Percentiles rank a stretch among this genome's conserved stretches.
Evolutionary conservation across 192 early-diverging fungal genomes (phyloP).

Genomic region (Coemansia sp.): DNA sequence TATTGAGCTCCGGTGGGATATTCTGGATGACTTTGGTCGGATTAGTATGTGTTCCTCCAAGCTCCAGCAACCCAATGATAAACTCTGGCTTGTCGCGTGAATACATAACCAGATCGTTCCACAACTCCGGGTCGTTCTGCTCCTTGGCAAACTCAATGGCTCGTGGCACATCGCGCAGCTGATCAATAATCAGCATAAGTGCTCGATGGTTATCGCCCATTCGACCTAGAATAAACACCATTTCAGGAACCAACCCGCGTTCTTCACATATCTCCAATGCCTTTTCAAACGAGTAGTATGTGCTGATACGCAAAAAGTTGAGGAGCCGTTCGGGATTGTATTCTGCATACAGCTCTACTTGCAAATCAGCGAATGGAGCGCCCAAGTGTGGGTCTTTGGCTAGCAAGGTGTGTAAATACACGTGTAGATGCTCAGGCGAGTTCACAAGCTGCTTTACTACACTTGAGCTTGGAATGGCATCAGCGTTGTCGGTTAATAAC

Average conservation of each 20-base stretch:
- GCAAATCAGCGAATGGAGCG: conserved; percentile 70
- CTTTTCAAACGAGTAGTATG: conserved; percentile 73
- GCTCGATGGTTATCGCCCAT: conserved; percentile 96
- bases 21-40: conserved; percentile 75
- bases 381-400: conserved; percentile 55
- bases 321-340: conserved; percentile 73
- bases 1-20: conserved; percentile 76
- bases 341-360: conserved; percentile 90
- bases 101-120: conserved; percentile 93
- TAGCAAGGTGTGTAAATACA: conserved; percentile 93
- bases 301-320: conserved; percentile 80
- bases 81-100: conserved; percentile 97
- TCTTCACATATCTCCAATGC: conserved; percentile 73
- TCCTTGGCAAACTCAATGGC: conserved; percentile 99
- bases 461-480: conserved; percentile 66
- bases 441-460: conserved; percentile 71
- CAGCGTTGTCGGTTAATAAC: conserved; percentile 79
- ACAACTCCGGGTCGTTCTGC: conserved; percentile 91
- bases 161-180: conserved; percentile 83
- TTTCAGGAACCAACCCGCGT: conserved; percentile 89
- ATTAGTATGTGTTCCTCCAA: conserved; percentile 82
- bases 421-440: conserved; percentile 66
- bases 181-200: conserved; percentile 88
- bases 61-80: conserved; percentile 87
- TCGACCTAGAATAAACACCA: conserved; percentile 94